phyloP scores from a whole-genome alignment of 768 basidiomycete species.

The Obba rivulosa region DNA sequence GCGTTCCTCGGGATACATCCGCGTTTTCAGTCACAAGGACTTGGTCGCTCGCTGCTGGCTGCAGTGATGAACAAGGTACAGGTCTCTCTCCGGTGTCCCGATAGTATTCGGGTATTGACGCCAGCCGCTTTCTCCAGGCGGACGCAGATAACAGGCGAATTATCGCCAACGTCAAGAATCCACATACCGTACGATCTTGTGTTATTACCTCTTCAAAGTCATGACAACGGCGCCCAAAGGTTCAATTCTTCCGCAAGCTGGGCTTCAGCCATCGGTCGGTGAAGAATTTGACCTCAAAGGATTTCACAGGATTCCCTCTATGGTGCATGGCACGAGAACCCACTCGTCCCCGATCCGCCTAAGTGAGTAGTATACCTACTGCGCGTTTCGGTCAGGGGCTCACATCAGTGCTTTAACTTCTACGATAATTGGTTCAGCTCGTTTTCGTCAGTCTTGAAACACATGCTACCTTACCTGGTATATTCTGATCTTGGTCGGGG shows the following conservation, averaged over 20 bases:
- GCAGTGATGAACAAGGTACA: constrained; percentile 10
- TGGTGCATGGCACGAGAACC: constrained; percentile 17
- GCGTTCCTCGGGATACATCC: constrained; percentile 14
- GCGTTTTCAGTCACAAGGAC: constrained; percentile 7
- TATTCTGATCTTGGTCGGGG: too few species aligned
- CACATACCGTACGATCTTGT: constrained; percentile 4
- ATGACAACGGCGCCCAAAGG: constrained; percentile 2
- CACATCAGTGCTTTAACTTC: too few species aligned
- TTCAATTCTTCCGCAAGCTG: constrained; percentile 12
- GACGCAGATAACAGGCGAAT: constrained; percentile 2
- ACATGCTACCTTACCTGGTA: too few species aligned
- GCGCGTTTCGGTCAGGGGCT: too few species aligned
- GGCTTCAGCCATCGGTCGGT: constrained; percentile 13
- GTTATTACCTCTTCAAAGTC: not conserved
- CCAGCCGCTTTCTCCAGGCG: constrained; percentile 1
- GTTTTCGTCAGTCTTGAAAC: too few species aligned
- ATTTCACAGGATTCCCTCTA: constrained; percentile 16
- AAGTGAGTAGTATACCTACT: not conserved
- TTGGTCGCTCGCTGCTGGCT: constrained; percentile 12
- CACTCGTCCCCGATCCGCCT: not conserved
- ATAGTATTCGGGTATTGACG: not conserved
- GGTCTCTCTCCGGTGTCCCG: not conserved
- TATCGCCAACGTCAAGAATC: constrained; percentile 12
- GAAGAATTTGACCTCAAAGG: constrained; percentile 14
- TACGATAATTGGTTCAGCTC: too few species aligned